Evolutionary conservation across 176 grass and related monocot species (phyloP).

Genomic region (Saccharum officinarum): DNA sequence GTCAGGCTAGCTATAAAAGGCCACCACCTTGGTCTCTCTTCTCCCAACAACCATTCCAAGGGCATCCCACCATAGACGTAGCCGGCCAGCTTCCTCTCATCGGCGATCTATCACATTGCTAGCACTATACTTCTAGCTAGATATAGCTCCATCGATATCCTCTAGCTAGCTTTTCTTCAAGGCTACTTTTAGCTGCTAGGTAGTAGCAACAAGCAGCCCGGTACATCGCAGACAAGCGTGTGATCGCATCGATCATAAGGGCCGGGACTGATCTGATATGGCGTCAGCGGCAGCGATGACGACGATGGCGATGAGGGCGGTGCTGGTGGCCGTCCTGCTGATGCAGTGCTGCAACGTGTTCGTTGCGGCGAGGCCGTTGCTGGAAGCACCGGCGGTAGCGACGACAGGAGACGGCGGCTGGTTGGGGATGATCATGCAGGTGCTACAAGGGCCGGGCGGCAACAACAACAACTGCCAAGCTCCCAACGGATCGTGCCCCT

Average conservation of each 20-base stretch:
- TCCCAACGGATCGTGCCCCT: no score
- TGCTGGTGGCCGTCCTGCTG: neutral
- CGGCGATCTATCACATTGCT: no score
- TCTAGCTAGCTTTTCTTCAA: no score
- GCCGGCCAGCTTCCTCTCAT: no score
- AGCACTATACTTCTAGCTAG: no score
- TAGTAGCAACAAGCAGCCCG: no score
- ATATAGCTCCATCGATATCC: no score
- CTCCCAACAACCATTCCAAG: neutral
- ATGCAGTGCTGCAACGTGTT: neutral
- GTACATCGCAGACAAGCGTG: no score
- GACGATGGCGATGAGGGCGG: neutral
- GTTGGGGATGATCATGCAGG: neutral
- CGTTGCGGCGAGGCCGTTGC: slow-evolving; percentile 7
- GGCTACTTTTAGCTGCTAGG: no score
- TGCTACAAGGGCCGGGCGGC: neutral
- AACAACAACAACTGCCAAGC: neutral
- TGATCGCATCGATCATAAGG: no score
- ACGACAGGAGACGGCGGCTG: neutral
- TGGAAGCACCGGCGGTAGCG: neutral
- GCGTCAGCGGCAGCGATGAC: neutral
- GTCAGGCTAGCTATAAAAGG: neutral
- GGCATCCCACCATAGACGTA: neutral
- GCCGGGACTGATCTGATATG: no score
- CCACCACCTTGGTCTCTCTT: neutral